Base-by-base conservation (phyloP, 192 early-diverging fungal species). In the Neocallimastix lanati region DNA sequence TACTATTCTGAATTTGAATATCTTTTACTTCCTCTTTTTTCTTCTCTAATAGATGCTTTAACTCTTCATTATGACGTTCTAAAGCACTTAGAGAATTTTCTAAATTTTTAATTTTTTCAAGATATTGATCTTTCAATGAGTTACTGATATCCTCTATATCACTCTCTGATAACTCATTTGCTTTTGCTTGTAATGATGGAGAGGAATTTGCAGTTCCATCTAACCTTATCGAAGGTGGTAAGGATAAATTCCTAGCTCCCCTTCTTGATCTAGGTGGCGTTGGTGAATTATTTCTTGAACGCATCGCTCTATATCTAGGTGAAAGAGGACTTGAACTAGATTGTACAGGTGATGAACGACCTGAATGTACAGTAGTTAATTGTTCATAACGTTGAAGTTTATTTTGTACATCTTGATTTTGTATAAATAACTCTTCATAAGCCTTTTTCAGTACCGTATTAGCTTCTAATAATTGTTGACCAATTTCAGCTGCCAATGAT, bases 401-500 rank as follows among this genome's bases (percentile, higher is more conserved):
- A 21, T 9, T 67, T n/a, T n/a, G 25, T n/a, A 0, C 25, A 67
- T 67, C 50, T 27, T 67, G 50, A 67, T 67, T 67, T 11, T 67
- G 50, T 25, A 67, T 67, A n/a, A 25, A 67, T n/a, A 83, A 33
- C 28, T 79, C 67, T 28, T 79, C 58, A 80, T 79, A 77, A 12
- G 77, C 82, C 36, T 29, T 29, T 29, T 80, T 83, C 33, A 83
- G 40, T 11, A 77, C 38, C 58, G 76, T 76, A 77, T 83, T 83
- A 28, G 77, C 78, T 21, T 79, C 76, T 15, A 83, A 78, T 67
- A 83, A 78, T 28, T 82, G 33, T 77, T 83, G 82, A 25, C 83
- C 83, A 33, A 83, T 82, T 77, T 83, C 79, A 18, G 83, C 83
- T 15, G 83, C 81, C 16, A 83, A 77, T 27, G 82, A 21, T 28